phyloP scores from a whole-genome alignment of 2,329 filamentous ascomycete species.

The Septoria petroselini region DNA sequence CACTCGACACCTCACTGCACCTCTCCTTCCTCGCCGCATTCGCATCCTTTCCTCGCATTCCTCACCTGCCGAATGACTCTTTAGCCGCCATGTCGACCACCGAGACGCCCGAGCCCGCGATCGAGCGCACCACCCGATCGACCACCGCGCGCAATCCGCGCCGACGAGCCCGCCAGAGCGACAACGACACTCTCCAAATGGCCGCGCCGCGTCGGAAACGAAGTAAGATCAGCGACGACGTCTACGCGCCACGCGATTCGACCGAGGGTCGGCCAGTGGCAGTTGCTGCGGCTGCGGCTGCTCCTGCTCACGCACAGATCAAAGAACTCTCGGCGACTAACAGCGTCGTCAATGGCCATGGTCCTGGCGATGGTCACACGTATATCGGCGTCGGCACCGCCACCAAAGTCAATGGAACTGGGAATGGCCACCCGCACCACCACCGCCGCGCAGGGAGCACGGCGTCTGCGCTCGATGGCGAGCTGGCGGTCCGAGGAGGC shows the following conservation, averaged over 20 bases:
- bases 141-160: slow-evolving; percentile 45
- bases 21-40: neutral
- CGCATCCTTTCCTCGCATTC: neutral
- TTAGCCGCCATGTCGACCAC: slow-evolving; percentile 7
- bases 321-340: slow-evolving; percentile 16
- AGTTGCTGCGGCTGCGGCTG: slow-evolving; percentile 7
- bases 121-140: slow-evolving; percentile 34
- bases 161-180: slow-evolving; percentile 45
- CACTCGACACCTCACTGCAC: too few relatives aligned
- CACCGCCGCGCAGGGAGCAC: slow-evolving; percentile 17
- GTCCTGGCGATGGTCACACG: slow-evolving; percentile 15
- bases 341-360: slow-evolving; percentile 28
- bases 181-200: slow-evolving; percentile 42
- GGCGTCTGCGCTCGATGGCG: slow-evolving; percentile 11
- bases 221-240: slow-evolving; percentile 47
- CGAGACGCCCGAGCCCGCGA: slow-evolving; percentile 20
- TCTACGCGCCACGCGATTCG: slow-evolving; percentile 34
- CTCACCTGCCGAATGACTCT: slow-evolving; percentile 6
- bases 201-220: slow-evolving; percentile 46
- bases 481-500: slow-evolving; percentile 29
- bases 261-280: slow-evolving; percentile 14
- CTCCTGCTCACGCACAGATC: too few relatives aligned
- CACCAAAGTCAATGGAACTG: slow-evolving; percentile 15
- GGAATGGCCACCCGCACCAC: slow-evolving; percentile 19
- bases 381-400: neutral